Base-by-base conservation (phyloP, 2,329 filamentous ascomycete genomes). In the Pochonia chlamydosporia region DNA sequence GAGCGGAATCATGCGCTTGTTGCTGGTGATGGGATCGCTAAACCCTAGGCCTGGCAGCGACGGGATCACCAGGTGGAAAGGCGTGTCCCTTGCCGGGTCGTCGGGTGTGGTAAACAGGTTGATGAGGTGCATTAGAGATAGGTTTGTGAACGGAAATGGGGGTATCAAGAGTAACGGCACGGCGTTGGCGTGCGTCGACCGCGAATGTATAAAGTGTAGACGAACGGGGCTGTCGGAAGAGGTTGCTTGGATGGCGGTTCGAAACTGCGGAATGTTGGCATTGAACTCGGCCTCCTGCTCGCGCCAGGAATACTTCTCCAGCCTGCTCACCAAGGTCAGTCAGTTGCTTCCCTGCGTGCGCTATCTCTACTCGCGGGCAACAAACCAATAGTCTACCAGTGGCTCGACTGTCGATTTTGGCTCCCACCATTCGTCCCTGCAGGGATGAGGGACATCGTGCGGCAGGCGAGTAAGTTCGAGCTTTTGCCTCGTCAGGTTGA, bases 1-100 rank as follows among this genome's bases (percentile, higher is more conserved):
- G 11, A 73, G 67, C 5, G 68, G 59, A 47, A 81, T 62, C n/a
- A 74, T 71, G 56, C 74, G 68, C 7, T 64, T 64, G 41, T 74
- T 73, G 46, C 70, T 69, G 1, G 71, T 67, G 33, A 83, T 69
- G 2, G 81, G 69, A 60, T 86, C 82, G 60, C 82, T 85, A 57
- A 87, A 87, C 14, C 81, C 83, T 40, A 84, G 68, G 0, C 82
- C 83, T 0, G 84, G 82, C 18, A 87, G 71, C 37, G 79, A 81
- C 1, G 84, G 83, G 18, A 79, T 77, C 18, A 87, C 74, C n/a
- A 87, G 59, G 56, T 87, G 79, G 56, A 87, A 87, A 1, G 80
- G 71, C 49, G 78, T 75, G 16, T 64, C 56, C 36, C 57, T 55
- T 46, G 61, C 56, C 54, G 64, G 60, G 62, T 72, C 68, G 9